A percentile compares a stretch with the other conserved stretches of the same genome.
These are phyloP conservation scores for Phytophthora sp. DNA, from an alignment of 352 stramenopile species.

Conservation along the genomic window DNA sequence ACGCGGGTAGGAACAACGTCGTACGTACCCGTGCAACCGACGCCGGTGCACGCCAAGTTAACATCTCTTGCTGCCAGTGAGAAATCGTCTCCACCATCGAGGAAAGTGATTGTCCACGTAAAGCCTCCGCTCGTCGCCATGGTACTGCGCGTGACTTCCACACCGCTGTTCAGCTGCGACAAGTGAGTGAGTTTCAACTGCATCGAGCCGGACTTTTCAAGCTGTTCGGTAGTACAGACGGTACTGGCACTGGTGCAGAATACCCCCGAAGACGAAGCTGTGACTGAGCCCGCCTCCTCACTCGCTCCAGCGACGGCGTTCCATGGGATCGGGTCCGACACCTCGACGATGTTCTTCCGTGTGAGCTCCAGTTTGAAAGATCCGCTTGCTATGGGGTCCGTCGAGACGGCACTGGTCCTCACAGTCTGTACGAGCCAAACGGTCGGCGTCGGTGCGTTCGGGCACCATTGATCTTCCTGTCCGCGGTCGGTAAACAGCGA, in stretches of 20 bases:
- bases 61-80: constrained; percentile 42
- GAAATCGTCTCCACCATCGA: constrained; percentile 87
- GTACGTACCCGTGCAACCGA: constrained; percentile 42
- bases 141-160: constrained; percentile 78
- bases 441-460: constrained; percentile 49
- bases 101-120: constrained; percentile 92
- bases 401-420: constrained; percentile 27
- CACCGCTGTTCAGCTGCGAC: constrained; percentile 48
- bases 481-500: constrained; percentile 70
- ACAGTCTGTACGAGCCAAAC: constrained; percentile 64
- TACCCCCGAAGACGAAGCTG: constrained; percentile 45
- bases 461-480: constrained; percentile 73
- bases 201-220: constrained; percentile 67
- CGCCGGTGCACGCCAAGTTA: constrained; percentile 21
- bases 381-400: constrained; percentile 48
- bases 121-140: constrained; percentile 59
- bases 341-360: constrained; percentile 46
- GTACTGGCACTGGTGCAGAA: constrained; percentile 55
- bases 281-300: constrained; percentile 76
- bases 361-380: constrained; percentile 69
- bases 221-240: constrained; percentile 43
- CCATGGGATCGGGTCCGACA: constrained; percentile 61
- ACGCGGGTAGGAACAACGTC: constrained; percentile 45
- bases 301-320: constrained; percentile 87
- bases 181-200: constrained; percentile 76